Evolutionary conservation across 169 alveolate species (phyloP).

Genomic region (Hammondia hammondi): DNA sequence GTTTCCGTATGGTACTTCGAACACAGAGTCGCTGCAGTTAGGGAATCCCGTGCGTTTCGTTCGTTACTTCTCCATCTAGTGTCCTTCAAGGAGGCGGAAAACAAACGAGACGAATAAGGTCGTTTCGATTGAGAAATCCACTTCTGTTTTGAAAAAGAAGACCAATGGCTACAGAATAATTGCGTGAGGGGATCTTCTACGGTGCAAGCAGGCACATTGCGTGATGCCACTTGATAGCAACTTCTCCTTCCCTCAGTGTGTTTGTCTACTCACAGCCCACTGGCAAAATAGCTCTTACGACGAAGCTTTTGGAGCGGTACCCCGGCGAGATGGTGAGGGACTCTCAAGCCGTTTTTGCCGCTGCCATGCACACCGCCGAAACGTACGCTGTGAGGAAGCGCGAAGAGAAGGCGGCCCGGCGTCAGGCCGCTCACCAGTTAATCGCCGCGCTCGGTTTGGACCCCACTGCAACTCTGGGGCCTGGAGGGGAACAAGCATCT

Average conservation of each 20-base stretch:
- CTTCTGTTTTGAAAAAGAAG: no score
- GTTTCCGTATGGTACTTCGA: no score
- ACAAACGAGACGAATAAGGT: no score
- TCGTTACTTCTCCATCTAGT: no score
- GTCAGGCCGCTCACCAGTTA: slow-evolving; percentile 42
- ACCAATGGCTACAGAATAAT: no score
- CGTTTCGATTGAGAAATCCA: no score
- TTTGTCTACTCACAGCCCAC: neutral
- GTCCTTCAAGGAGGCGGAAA: no score
- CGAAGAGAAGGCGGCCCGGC: slow-evolving; percentile 27
- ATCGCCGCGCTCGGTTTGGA: slow-evolving; percentile 50
- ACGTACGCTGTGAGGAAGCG: neutral
- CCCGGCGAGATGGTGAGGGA: slow-evolving; percentile 56
- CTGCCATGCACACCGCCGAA: slow-evolving; percentile 30
- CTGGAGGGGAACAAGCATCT: neutral
- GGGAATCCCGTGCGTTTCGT: no score
- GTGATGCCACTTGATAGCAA: neutral
- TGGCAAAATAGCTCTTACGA: slow-evolving; percentile 30
- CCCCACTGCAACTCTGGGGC: neutral
- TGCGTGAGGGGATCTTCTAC: neutral
- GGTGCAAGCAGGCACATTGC: no score
- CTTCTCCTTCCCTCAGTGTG: neutral
- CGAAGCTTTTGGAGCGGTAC: slow-evolving; percentile 50
- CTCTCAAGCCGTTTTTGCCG: slow-evolving; percentile 4
- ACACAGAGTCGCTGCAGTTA: no score